phyloP scores from a whole-genome alignment of 345 rosid genomes.

The Pistacia vera region DNA sequence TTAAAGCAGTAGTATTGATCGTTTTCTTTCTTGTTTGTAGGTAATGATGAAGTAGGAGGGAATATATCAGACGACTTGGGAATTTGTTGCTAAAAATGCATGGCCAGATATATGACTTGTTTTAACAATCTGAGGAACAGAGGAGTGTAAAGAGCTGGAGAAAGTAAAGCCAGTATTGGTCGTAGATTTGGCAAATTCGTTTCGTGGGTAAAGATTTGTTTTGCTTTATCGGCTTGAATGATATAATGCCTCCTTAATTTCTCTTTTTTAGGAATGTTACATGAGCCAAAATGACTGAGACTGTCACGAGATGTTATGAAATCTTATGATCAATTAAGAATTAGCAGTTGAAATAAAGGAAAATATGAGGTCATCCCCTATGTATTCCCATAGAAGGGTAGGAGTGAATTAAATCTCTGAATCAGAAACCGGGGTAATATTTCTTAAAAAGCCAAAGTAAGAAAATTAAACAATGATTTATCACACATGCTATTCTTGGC shows the following conservation, averaged over 20 bases:
- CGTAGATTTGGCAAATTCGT: background rate
- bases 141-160: constrained; percentile 2
- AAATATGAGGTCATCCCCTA: background rate
- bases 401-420: background rate
- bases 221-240: too few relatives aligned
- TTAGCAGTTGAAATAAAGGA: background rate
- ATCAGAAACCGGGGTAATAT: background rate
- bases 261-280: background rate
- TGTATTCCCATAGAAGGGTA: background rate
- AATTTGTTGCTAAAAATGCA: constrained; percentile 7
- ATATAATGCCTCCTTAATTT: background rate
- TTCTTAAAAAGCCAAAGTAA: background rate
- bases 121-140: constrained; percentile 18
- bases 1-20: background rate
- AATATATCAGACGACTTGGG: constrained; percentile 10
- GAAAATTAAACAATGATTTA: too few relatives aligned
- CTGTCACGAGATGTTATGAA: background rate
- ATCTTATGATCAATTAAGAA: background rate
- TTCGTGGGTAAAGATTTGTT: constrained; percentile 7
- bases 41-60: background rate
- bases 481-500: too few relatives aligned
- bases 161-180: background rate
- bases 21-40: background rate
- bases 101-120: constrained; percentile 12
- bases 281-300: background rate